phyloP scores from a whole-genome alignment of 2,329 filamentous ascomycete genomes.

The Canariomyces notabilis region DNA sequence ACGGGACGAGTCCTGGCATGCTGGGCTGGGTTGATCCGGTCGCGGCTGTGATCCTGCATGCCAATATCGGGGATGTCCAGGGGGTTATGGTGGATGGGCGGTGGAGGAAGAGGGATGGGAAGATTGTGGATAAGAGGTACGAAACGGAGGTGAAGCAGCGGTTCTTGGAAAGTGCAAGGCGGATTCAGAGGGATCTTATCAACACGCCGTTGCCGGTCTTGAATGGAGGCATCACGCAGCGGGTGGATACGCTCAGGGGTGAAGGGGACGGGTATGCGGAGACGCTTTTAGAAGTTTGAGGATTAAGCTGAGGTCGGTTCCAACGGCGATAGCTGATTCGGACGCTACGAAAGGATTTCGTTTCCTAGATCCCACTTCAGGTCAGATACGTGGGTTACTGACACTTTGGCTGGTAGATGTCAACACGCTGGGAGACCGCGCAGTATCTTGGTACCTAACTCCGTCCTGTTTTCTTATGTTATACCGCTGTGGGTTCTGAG shows the following conservation, averaged over 20 bases:
- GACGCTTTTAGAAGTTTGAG: neutral
- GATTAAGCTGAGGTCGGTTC: too few species aligned
- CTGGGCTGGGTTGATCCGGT: conserved; percentile 52
- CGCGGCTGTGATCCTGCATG: conserved; percentile 52
- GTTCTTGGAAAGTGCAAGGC: conserved; percentile 33
- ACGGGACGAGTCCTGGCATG: conserved; percentile 44
- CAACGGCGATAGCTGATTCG: too few species aligned
- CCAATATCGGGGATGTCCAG: conserved; percentile 47
- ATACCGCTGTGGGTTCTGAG: too few species aligned
- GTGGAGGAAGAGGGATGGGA: conserved; percentile 43
- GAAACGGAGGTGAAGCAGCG: conserved; percentile 23
- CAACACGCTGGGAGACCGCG: too few species aligned
- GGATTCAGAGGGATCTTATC: conserved; percentile 25
- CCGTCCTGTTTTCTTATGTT: too few species aligned
- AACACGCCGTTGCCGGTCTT: neutral
- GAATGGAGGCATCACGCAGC: neutral
- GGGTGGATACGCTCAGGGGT: conserved; percentile 14
- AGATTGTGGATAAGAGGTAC: conserved; percentile 28
- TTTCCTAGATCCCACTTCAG: too few species aligned
- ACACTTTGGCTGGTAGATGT: too few species aligned
- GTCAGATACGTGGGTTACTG: too few species aligned
- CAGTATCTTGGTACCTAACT: too few species aligned
- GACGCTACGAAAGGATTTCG: too few species aligned
- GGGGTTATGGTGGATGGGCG: conserved; percentile 46
- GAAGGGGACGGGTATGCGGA: conserved; percentile 16